A percentile compares a stretch with the other conserved stretches of the same genome.
These are phyloP conservation scores for Cytospora mali DNA, from an alignment of 2,329 filamentous ascomycete species.

Conservation along the genomic window DNA sequence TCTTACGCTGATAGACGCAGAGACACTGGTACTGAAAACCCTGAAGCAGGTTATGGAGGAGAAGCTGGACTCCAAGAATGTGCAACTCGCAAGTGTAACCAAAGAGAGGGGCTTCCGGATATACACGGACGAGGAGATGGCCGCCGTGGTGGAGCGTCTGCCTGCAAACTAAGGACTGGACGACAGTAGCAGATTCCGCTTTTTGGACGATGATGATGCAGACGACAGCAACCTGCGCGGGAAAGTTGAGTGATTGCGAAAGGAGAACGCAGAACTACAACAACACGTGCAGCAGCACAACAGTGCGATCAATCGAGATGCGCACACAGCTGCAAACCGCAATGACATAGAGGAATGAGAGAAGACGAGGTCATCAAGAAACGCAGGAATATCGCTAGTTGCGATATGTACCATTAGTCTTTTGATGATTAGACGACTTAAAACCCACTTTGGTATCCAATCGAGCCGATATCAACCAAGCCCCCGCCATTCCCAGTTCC, in stretches of 20 bases:
- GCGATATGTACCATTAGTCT: slow-evolving; percentile 28
- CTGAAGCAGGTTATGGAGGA: slow-evolving; percentile 99
- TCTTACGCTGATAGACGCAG: slow-evolving; percentile 86
- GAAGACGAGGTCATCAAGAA: slow-evolving; percentile 22
- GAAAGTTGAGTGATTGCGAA: background rate
- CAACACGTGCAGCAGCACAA: background rate
- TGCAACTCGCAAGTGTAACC: slow-evolving; percentile 95
- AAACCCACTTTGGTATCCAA: slow-evolving; percentile 10
- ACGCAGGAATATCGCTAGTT: background rate
- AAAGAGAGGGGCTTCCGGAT: slow-evolving; percentile 98
- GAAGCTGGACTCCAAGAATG: slow-evolving; percentile 98
- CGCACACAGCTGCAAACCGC: background rate
- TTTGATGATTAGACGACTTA: slow-evolving; percentile 18
- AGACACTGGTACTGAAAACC: slow-evolving; percentile 94
- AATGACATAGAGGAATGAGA: slow-evolving; percentile 23
- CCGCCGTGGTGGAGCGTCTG: slow-evolving; percentile 82
- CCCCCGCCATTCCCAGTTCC: slow-evolving; percentile 21
- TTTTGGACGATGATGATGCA: background rate
- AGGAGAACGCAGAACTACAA: background rate
- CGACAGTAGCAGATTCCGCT: background rate
- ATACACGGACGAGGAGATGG: slow-evolving; percentile 98
- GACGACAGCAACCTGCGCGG: background rate
- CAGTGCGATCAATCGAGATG: background rate
- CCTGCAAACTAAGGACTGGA: slow-evolving; percentile 57
- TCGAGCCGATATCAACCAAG: slow-evolving; percentile 8